Evolutionary conservation across 2,329 filamentous ascomycete species (phyloP).

Genomic region (Pestalotiopsis sp.): DNA sequence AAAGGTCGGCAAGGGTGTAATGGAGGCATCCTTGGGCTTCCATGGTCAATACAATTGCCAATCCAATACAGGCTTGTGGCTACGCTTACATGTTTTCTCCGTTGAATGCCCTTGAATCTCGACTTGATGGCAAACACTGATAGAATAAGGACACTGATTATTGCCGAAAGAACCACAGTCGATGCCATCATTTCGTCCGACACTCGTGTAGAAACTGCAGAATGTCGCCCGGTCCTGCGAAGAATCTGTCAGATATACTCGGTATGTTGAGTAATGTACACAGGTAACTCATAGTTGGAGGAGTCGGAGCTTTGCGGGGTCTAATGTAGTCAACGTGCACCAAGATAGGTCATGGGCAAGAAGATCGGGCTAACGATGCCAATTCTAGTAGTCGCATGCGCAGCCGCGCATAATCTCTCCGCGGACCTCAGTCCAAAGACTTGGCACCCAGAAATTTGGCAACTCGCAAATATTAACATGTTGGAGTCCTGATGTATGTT

Average conservation of each 20-base stretch:
- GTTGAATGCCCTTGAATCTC: background rate
- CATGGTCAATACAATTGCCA: background rate
- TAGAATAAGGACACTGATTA: background rate
- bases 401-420: background rate
- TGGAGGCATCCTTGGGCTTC: background rate
- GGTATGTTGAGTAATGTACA: too few species aligned
- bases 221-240: background rate
- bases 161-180: background rate
- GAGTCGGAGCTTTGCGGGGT: background rate
- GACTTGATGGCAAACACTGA: background rate
- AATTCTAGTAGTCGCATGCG: background rate
- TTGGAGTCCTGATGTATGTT: too few species aligned
- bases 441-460: too few species aligned
- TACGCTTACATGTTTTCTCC: background rate
- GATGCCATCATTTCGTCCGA: background rate
- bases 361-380: conserved; percentile 1
- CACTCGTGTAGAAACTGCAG: background rate
- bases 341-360: background rate
- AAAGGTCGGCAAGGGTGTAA: background rate
- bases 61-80: background rate
- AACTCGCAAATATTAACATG: too few species aligned
- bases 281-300: background rate
- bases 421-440: too few species aligned
- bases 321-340: background rate
- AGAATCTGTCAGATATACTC: background rate